Evolutionary conservation across 768 basidiomycete genomes (phyloP), one percentile per base, ranked within the genome.

Genomic region (Naganishia randhawae): DNA sequence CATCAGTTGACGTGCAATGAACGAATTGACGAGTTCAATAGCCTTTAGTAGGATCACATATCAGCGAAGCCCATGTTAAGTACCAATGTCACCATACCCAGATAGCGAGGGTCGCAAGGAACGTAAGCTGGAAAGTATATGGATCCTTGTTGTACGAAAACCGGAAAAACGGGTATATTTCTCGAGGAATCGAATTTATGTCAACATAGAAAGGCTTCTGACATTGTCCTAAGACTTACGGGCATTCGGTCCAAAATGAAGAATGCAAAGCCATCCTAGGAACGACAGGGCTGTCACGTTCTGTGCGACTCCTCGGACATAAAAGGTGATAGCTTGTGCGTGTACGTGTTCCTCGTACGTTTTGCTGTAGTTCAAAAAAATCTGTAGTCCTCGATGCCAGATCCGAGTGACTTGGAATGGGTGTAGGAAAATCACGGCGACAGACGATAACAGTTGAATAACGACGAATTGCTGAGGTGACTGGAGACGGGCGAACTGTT

Each of bases 121-220:
- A 78, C 0, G 82, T 83, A 55, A 82, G 71, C 13, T 76, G 73
- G 67, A 81, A 83, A 2, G 80, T 83, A 72, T 83, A 83, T 1
- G 82, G 82, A 65, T 82, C 81, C 45, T 78, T 77, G 4, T 73
- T 72, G 3, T 75, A 74, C 1, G 73, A 73, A 68, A 83, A 81
- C 13, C 74, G 65, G 75, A 83, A 83, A 79, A 82, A 82, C 3
- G 82, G 82, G 71, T 82, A 83, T 64, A 82, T 76, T 32, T 77
- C 73, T 72, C 70, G 17, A 19, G 33, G 3, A 11, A 3, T 1
- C 3, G 65, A 17, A 27, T 42, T 1, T 10, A 25, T 11, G n/a
- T 14, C 10, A 25, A 17, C 6, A 22, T 11, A 45, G 35, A 11
- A 29, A 16, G n/a, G 2, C 25, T 42, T 2, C 11, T 32, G 14